Conservation (phyloP, 2,329 filamentous ascomycete genomes). For the Coleophoma crateriformis region DNA sequence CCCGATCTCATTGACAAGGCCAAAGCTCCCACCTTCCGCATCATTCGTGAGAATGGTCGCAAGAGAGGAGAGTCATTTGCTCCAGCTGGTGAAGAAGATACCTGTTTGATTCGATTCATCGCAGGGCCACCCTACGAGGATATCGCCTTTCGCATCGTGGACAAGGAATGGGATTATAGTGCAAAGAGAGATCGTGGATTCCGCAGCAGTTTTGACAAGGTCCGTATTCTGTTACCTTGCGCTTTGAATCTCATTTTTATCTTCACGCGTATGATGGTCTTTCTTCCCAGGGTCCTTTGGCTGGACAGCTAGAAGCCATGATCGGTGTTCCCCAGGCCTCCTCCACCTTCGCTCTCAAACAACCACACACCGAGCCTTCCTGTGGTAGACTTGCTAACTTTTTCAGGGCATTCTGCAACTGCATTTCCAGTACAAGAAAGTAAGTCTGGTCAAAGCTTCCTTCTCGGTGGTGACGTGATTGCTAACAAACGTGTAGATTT, state of each 20-base stretch:
- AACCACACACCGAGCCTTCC: not conserved
- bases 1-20: constrained; percentile 93
- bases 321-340: too few species aligned
- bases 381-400: constrained; percentile 10
- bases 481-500: constrained; percentile 34
- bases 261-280: too few species aligned
- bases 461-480: constrained; percentile 10
- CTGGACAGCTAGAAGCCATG: too few species aligned
- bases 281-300: too few species aligned
- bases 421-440: constrained; percentile 99
- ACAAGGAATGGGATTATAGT: constrained; percentile 98
- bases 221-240: constrained; percentile 36
- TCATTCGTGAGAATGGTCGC: constrained; percentile 87
- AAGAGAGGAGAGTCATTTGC: constrained; percentile 89
- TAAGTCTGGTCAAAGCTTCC: constrained; percentile 34
- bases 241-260: too few species aligned
- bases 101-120: constrained; percentile 92
- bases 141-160: constrained; percentile 93
- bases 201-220: constrained; percentile 95
- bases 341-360: too few species aligned
- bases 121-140: constrained; percentile 95
- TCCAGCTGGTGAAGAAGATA: constrained; percentile 92
- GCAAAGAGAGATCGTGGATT: constrained; percentile 93
- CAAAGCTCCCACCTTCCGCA: constrained; percentile 92
- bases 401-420: constrained; percentile 84